Evolutionary conservation across 2,329 filamentous ascomycete genomes (phyloP), one percentile per base, ranked within the genome.

Genomic region (Aureobasidium subglaciale): DNA sequence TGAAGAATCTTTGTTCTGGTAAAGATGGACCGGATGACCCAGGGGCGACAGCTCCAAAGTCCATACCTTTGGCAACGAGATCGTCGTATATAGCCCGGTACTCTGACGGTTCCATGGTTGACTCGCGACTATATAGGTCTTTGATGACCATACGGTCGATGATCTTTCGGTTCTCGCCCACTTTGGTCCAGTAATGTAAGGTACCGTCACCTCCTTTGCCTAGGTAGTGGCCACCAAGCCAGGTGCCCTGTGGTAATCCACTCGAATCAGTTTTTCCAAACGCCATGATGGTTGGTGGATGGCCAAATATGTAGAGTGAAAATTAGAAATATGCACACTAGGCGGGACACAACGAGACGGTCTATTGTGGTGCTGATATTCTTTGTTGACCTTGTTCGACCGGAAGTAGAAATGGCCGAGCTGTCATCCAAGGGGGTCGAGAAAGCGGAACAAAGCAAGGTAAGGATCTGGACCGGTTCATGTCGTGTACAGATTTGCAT

Each of bases 101-200:
- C 15, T 5, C 29, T 13, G n/a, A 3, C 3, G 46, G 34, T n/a
- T 50, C 34, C 15, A 9, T n/a, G 5, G 9, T 48, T 4, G 11
- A 3, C 3, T 37, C 30, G 7, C 5, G 20, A 16, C 15, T 7
- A 30, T 18, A 15, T 9, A 34, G 1, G 18, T 48, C 45, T 48
- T 48, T 48, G 45, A 48, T 48, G 22, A 37, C 30, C 45, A 48
- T 48, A 27, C 45, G 45, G 18, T 48, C 30, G 13, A 25, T 9
- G 4, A 48, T 15, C 7, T 35, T 48, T 24, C 35, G 29, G 20
- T 13, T 37, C 5, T 25, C 13, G 7, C 35, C 45, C 20, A 25
- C 20, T 7, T 48, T 34, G 30, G 25, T 5, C 45, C 45, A 48
- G 42, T 25, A 35, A 15, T 48, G 45, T 25, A 48, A 6, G 2